phyloP scores from a whole-genome alignment of 495 filamentous ascomycete genomes.

The Daldinia caldariorum region DNA sequence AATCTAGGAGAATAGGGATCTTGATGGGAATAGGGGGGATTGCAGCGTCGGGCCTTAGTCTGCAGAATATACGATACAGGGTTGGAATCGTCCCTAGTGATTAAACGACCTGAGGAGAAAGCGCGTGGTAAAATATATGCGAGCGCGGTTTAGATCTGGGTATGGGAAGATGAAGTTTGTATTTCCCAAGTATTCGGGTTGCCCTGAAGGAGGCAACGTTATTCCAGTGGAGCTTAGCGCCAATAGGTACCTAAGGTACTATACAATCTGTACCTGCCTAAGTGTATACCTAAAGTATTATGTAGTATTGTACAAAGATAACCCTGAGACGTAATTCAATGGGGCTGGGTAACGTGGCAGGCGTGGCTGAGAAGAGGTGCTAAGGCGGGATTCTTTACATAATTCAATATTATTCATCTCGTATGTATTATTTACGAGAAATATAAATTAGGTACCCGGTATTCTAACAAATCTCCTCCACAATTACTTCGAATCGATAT shows the following conservation, averaged over 20 bases:
- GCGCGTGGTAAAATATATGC: slow-evolving; percentile 24
- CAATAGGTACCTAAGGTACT: slow-evolving; percentile 36
- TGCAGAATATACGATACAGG: neutral
- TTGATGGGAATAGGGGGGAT: slow-evolving; percentile 6
- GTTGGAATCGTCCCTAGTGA: neutral
- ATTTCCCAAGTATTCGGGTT: slow-evolving; percentile 16
- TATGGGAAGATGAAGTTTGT: slow-evolving; percentile 26
- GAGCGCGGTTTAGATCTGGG: slow-evolving; percentile 21
- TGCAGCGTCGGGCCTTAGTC: neutral
- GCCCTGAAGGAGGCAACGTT: slow-evolving; percentile 38
- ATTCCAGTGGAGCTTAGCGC: slow-evolving; percentile 37
- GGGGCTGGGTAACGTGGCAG: slow-evolving; percentile 46
- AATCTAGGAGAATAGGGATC: slow-evolving; percentile 17
- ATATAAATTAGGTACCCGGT: too few relatives aligned
- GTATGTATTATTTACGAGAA: neutral
- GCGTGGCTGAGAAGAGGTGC: slow-evolving; percentile 29
- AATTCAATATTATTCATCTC: neutral
- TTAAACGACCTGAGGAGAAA: slow-evolving; percentile 12
- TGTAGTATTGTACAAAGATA: too few relatives aligned
- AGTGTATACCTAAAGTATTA: neutral
- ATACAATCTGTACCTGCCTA: slow-evolving; percentile 22
- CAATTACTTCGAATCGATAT: too few relatives aligned
- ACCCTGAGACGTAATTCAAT: slow-evolving; percentile 51
- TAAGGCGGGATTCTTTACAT: slow-evolving; percentile 15
- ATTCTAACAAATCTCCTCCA: too few relatives aligned